Base-by-base conservation (phyloP, 2,329 filamentous ascomycete species). In the Fusarium pininemorale region DNA sequence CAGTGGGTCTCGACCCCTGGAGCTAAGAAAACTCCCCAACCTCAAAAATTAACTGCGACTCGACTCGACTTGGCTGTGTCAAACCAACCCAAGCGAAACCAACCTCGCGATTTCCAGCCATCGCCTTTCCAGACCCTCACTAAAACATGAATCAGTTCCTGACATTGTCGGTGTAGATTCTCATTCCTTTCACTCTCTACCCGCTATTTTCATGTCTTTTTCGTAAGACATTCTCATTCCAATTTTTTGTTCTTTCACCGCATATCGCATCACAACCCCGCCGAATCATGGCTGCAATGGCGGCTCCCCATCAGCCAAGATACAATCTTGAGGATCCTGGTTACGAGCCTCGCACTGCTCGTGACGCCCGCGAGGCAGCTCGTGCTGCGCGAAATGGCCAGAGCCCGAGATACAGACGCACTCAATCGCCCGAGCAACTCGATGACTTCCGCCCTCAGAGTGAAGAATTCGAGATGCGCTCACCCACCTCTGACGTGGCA, bases 401-500 rank as follows among this genome's bases (percentile, higher is more conserved):
- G 56, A 77, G 74, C 15, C 69, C 75, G 38, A 72, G 77, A 62
- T 79, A 77, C 69, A 66, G 77, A 45, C 75, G 77, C 35, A 63
- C 70, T 15, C 77, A 77, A 53, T 79, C 77, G 9, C 77, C 77
- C 28, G 76, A 76, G 22, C 69, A 72, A 10, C 54, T 73, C 35
- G 77, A 79, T 53, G 77, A 79, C 14, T 77, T 75, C 37, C 73
- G 68, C 55, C 72, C 75, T 56, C 73, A 67, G 50, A 73, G 70
- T 15, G 66, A 70, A 48, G 77, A 79, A 42, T 70, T 68, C 45
- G 77, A 76, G 35, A 66, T 76, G 60, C 77, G 74, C 57, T 75
- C 76, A 18, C 77, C 76, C 24, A 77, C 65, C 24, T 79, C 77
- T 60, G 77, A 79, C 69, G 72, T 78, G 70, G 77, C 75, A 20